phyloP scores from a whole-genome alignment of 1,284 basidiomycete genomes.

The Ceratobasidium sp. region DNA sequence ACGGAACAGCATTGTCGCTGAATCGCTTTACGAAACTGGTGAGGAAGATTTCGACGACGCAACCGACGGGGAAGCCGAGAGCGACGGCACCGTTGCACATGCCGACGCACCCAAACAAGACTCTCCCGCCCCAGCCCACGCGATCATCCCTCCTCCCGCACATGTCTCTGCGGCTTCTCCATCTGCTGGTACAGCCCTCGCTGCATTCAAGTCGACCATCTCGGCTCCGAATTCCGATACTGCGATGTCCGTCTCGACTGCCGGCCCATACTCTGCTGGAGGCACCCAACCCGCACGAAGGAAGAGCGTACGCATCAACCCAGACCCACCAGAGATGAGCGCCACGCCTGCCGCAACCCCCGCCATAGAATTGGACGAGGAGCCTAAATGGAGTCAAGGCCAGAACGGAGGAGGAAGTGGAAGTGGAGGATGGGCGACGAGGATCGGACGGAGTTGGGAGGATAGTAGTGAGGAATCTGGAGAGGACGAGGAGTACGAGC shows the following conservation, averaged over 20 bases:
- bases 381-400: conserved; percentile 36
- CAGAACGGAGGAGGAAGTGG: too few species aligned
- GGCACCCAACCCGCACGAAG: conserved; percentile 58
- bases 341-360: conserved; percentile 55
- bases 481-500: conserved; percentile 67
- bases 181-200: conserved; percentile 24
- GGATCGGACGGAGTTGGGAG: conserved; percentile 60
- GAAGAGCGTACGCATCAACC: conserved; percentile 78
- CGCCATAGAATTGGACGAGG: conserved; percentile 47
- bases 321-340: conserved; percentile 56
- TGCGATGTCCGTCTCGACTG: conserved; percentile 47
- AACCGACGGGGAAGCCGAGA: conserved; percentile 44
- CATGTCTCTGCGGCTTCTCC: not conserved
- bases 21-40: conserved; percentile 64
- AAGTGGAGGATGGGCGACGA: conserved; percentile 49
- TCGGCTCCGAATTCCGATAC: conserved; percentile 40
- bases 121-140: not conserved
- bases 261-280: conserved; percentile 27
- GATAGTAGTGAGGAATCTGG: conserved; percentile 71
- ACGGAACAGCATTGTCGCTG: conserved; percentile 45
- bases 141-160: not conserved
- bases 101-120: conserved; percentile 16
- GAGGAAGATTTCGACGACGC: conserved; percentile 60
- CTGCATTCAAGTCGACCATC: conserved; percentile 22
- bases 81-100: conserved; percentile 21